phyloP scores from a whole-genome alignment of 345 rosid species.

The Rhodomyrtus tomentosa region DNA sequence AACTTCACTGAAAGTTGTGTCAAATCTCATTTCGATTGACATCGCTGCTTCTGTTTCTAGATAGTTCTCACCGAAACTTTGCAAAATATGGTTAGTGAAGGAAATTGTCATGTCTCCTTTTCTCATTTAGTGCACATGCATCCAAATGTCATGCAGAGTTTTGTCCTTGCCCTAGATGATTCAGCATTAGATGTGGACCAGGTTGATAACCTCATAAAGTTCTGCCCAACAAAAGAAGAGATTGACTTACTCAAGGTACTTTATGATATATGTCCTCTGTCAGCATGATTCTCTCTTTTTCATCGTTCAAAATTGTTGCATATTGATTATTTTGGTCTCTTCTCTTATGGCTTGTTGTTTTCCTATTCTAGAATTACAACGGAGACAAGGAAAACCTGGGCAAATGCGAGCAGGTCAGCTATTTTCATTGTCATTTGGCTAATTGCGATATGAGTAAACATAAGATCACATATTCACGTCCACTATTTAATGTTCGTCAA shows the following conservation, averaged over 20 bases:
- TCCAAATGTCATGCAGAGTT: slow-evolving; percentile 26
- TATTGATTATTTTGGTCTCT: background rate
- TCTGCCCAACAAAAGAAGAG: slow-evolving; percentile 93
- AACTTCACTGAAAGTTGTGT: background rate
- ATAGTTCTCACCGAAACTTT: background rate
- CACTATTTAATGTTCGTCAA: background rate
- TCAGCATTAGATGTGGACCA: slow-evolving; percentile 76
- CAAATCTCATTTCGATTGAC: background rate
- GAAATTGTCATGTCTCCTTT: background rate
- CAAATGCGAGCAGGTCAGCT: slow-evolving; percentile 74
- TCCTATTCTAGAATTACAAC: slow-evolving; percentile 40
- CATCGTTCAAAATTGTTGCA: background rate
- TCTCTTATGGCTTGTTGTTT: background rate
- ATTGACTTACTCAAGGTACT: slow-evolving; percentile 71
- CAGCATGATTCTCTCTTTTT: slow-evolving; percentile 5
- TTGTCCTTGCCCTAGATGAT: slow-evolving; percentile 73
- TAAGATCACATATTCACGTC: background rate
- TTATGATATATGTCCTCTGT: background rate
- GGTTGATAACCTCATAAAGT: slow-evolving; percentile 85
- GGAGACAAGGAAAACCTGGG: slow-evolving; percentile 90
- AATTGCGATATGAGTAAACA: background rate
- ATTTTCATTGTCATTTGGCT: background rate
- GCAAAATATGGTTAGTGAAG: background rate
- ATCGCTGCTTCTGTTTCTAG: background rate
- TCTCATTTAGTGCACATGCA: background rate